phyloP scores from a whole-genome alignment of 2,329 filamentous ascomycete species.

The Amauroascus verrucosus region DNA sequence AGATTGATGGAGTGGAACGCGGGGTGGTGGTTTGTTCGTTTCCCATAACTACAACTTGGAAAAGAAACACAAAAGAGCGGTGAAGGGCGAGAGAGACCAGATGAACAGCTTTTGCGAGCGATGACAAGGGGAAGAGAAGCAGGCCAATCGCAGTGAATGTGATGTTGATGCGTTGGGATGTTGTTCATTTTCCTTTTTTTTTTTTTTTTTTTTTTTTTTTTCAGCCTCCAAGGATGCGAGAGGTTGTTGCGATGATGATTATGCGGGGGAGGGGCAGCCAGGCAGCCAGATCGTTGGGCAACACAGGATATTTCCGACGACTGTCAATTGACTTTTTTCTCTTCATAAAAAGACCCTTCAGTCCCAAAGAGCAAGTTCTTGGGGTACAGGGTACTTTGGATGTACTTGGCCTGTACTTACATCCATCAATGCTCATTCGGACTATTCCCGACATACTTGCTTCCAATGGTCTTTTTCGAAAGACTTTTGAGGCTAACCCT shows the following conservation, averaged over 20 bases:
- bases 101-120: neutral
- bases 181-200: too few relatives aligned
- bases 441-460: neutral
- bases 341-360: neutral
- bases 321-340: neutral
- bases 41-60: neutral
- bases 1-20: too few relatives aligned
- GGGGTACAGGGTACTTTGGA: neutral
- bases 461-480: neutral
- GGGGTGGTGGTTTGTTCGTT: neutral
- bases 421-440: neutral
- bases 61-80: conserved; percentile 3
- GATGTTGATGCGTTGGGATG: neutral
- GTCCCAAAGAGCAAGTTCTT: neutral
- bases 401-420: neutral
- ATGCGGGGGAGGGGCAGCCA: neutral
- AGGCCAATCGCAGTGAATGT: neutral
- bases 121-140: neutral
- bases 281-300: neutral
- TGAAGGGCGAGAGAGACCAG: neutral
- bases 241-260: neutral
- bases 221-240: neutral
- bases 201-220: too few relatives aligned
- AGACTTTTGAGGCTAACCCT: neutral
- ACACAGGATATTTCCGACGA: neutral